Evolutionary conservation across 2,329 filamentous ascomycete species (phyloP), one percentile per base, ranked within the genome.

Genomic region (Aspergillus brunneoviolaceus): DNA sequence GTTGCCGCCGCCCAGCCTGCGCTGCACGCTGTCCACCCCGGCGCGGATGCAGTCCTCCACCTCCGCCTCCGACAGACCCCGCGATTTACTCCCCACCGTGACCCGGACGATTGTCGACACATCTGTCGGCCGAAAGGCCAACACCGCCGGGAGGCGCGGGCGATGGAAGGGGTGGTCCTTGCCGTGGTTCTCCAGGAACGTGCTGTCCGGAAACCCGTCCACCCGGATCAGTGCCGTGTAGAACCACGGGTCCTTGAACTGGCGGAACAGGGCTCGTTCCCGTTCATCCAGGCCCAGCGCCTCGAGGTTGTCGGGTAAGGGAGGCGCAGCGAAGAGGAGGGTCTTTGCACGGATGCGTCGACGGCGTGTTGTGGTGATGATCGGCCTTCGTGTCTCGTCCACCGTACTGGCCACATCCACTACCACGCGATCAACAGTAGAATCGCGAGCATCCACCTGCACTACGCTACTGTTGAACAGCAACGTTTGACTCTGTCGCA

Each of bases 181-280:
- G 5, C 6, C 58, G 2, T 25, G 35, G 49, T 65, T 65, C 23
- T 35, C 21, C 27, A 55, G 42, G 39, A 47, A 49, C 12, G 35
- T 12, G 45, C 55, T 55, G 1, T 16, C 14, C 1, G 62, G 60
- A 4, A 77, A 65, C 4, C 67, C 68, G 0, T 68, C 63, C 60
- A 73, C 68, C n/a, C 61, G 67, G 39, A 75, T 59, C 16, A 77
- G 61, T 23, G 63, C 70, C 31, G 71, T 68, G 63, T 72, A 75
- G 67, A 74, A 75, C 11, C 21, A 48, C 3, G 16, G 14, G 39
- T 45, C 27, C 4, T 48, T 21, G 31, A 62, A 74, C 59, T 75
- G 70, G 56, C 58, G 53, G 60, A 80, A 77, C 4, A 45, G 39
- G 1, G 39, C 1, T 2, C 16, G 39, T 9, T 45, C 39, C 4